Evolutionary conservation across 2,329 filamentous ascomycete species (phyloP).

Genomic region (Diaporthe vexans): DNA sequence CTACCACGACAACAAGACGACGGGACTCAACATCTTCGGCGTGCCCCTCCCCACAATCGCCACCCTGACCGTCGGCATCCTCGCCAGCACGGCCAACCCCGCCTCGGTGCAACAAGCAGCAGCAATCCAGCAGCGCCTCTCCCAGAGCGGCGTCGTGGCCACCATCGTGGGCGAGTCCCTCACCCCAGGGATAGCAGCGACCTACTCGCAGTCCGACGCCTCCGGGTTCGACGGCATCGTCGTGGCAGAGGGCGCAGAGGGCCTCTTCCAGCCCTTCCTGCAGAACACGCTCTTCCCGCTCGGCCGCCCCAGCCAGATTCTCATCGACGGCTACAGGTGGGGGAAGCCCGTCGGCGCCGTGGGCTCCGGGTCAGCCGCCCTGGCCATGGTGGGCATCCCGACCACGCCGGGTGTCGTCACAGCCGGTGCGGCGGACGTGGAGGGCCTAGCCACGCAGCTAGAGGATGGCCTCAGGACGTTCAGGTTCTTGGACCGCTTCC

Average conservation of each 20-base stretch:
- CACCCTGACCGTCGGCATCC: conserved; percentile 74
- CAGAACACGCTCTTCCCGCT: conserved; percentile 72
- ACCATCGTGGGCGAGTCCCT: conserved; percentile 74
- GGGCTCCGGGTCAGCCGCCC: conserved; percentile 57
- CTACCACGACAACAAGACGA: conserved; percentile 79
- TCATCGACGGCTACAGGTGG: conserved; percentile 74
- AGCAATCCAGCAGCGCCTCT: conserved; percentile 64
- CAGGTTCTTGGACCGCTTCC: conserved; percentile 76
- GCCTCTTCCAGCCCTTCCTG: conserved; percentile 61
- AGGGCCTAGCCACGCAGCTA: conserved; percentile 59
- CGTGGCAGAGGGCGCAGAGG: conserved; percentile 66
- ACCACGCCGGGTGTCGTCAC: conserved; percentile 58
- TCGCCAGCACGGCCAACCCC: conserved; percentile 61
- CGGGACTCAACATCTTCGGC: conserved; percentile 71
- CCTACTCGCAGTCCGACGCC: conserved; percentile 76
- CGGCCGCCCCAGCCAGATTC: conserved; percentile 73
- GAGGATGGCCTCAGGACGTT: conserved; percentile 73
- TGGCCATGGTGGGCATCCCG: conserved; percentile 60
- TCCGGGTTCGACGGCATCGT: conserved; percentile 74
- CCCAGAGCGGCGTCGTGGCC: conserved; percentile 66
- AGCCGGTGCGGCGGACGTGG: conserved; percentile 48
- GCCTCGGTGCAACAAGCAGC: conserved; percentile 63
- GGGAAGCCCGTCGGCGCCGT: conserved; percentile 78
- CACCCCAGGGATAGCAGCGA: conserved; percentile 67
- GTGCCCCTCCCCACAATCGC: conserved; percentile 71